These are phyloP conservation scores for Colletotrichum caudatum DNA, from an alignment of 2,329 filamentous ascomycete genomes.

Conservation along the genomic window DNA sequence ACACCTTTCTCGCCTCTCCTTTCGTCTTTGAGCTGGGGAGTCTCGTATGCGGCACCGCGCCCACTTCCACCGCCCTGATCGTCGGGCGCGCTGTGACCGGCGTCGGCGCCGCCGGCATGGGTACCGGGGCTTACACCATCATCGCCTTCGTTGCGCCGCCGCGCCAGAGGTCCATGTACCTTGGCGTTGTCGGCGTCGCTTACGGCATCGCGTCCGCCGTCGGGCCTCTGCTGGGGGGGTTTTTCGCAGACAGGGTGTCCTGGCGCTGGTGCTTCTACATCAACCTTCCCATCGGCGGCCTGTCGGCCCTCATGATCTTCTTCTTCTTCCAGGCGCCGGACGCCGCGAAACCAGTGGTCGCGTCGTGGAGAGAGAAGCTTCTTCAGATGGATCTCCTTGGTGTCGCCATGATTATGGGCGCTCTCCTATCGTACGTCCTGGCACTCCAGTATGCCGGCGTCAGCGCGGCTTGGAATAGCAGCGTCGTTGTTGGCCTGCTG, in stretches of 20 bases:
- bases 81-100: slow-evolving; percentile 30
- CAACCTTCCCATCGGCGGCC: slow-evolving; percentile 46
- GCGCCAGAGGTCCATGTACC: slow-evolving; percentile 47
- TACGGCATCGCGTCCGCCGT: slow-evolving; percentile 50
- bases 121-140: slow-evolving; percentile 51
- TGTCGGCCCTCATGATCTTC: slow-evolving; percentile 46
- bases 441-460: slow-evolving; percentile 61
- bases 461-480: slow-evolving; percentile 57
- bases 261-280: slow-evolving; percentile 43
- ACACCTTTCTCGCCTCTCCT: slow-evolving; percentile 41
- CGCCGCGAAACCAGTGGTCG: slow-evolving; percentile 42
- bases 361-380: slow-evolving; percentile 44
- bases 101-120: slow-evolving; percentile 43
- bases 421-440: slow-evolving; percentile 59
- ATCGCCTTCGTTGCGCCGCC: slow-evolving; percentile 49
- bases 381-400: slow-evolving; percentile 53
- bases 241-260: slow-evolving; percentile 49
- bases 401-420: slow-evolving; percentile 57
- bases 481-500: slow-evolving; percentile 57
- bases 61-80: slow-evolving; percentile 13
- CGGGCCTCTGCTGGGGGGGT: slow-evolving; percentile 51
- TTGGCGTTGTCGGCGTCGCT: slow-evolving; percentile 49
- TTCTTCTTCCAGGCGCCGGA: slow-evolving; percentile 41
- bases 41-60: slow-evolving; percentile 24
- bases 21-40: slow-evolving; percentile 31